Conservation (phyloP, 768 basidiomycete genomes). For the Mycena metata region DNA sequence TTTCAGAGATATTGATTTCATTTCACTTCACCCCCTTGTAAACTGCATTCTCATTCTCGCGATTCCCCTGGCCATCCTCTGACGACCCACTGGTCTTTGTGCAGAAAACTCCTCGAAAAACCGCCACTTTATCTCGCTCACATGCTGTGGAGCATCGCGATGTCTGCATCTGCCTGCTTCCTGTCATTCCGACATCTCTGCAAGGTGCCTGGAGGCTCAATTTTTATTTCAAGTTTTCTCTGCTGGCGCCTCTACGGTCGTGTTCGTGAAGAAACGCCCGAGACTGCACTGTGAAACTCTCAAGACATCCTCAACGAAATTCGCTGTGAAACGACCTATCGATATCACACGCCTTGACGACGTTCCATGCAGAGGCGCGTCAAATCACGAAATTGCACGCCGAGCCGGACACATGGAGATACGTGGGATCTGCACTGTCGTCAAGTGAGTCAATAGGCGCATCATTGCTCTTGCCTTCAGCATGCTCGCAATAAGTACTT, state of each 20-base stretch:
- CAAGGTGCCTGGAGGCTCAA: slow-evolving; percentile 5
- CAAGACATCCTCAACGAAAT: background rate
- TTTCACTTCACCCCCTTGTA: too few relatives aligned
- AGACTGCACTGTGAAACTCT: too few relatives aligned
- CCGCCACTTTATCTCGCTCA: background rate
- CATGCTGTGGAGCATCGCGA: slow-evolving; percentile 3
- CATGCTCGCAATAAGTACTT: too few relatives aligned
- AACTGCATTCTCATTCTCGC: too few relatives aligned
- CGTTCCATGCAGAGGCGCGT: background rate
- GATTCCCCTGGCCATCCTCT: too few relatives aligned
- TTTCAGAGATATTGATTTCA: background rate
- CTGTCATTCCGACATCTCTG: background rate
- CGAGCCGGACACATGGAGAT: too few relatives aligned
- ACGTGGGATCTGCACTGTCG: too few relatives aligned
- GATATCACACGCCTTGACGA: background rate
- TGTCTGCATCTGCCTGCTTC: background rate
- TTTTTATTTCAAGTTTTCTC: background rate
- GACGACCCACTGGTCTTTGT: too few relatives aligned
- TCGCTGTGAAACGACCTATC: background rate
- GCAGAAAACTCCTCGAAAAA: background rate
- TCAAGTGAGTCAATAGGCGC: too few relatives aligned
- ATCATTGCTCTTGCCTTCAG: too few relatives aligned
- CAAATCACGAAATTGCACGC: background rate
- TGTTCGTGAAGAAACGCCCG: too few relatives aligned
- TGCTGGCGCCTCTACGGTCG: too few relatives aligned